These are phyloP conservation scores for Globisporangium orthogonon DNA, from an alignment of 352 stramenopile genomes.

Conservation along the genomic window DNA sequence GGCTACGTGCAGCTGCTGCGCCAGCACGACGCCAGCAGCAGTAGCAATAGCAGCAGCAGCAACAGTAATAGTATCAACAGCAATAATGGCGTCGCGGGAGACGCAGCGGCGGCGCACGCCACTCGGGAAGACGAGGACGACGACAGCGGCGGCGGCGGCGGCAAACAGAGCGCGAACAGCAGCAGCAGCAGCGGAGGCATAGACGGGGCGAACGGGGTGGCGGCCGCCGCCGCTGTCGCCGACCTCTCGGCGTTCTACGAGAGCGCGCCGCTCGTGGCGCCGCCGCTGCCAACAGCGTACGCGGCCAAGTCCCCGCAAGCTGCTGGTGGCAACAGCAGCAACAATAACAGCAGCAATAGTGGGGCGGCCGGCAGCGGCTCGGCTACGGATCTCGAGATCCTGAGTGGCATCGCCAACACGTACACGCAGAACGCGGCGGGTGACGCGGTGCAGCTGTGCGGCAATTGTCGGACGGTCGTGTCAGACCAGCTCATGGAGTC, in stretches of 20 bases:
- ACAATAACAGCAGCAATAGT: no score
- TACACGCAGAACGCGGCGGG: conserved; percentile 50
- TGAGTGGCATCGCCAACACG: conserved; percentile 79
- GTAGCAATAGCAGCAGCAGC: conserved; percentile 6
- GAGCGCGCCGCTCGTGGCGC: background rate
- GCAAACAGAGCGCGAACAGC: background rate
- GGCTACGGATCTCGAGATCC: conserved; percentile 65
- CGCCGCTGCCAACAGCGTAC: background rate
- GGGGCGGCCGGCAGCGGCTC: background rate
- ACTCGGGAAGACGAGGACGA: no score
- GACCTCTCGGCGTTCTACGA: conserved; percentile 69
- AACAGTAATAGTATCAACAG: conserved; percentile 3
- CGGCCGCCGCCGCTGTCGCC: conserved; percentile 5
- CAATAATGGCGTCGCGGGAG: background rate
- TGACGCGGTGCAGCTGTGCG: conserved; percentile 33
- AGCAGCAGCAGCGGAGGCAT: background rate
- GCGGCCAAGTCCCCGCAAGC: conserved; percentile 22
- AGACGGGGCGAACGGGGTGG: background rate
- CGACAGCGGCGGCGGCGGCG: background rate
- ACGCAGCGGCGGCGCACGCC: no score
- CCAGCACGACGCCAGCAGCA: conserved; percentile 35
- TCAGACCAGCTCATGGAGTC: conserved; percentile 75
- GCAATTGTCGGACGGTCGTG: conserved; percentile 54
- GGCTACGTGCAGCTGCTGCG: conserved; percentile 69
- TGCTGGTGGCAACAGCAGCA: conserved; percentile 3